Evolutionary conservation across 257 asterid genomes (phyloP).

Genomic region (Primulina eburnea): DNA sequence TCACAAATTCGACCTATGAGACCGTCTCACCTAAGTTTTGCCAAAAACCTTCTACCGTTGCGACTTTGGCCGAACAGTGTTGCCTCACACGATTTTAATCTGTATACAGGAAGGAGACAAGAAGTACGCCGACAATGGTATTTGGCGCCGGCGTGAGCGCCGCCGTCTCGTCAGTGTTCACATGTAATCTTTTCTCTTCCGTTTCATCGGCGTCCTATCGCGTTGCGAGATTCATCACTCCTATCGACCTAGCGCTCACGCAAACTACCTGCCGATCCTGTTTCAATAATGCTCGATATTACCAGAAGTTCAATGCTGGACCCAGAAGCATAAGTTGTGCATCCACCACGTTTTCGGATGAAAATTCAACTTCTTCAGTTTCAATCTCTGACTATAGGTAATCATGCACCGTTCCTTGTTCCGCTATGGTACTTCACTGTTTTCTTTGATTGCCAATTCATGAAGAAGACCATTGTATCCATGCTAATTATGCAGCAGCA

Average conservation of each 20-base stretch:
- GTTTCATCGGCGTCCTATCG: conserved; percentile 35
- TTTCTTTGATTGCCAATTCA: neutral
- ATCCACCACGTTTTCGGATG: conserved; percentile 38
- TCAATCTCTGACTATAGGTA: conserved; percentile 52
- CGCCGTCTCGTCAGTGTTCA: conserved; percentile 36
- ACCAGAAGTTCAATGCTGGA: conserved; percentile 27
- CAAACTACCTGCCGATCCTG: conserved; percentile 30
- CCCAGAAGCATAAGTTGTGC: conserved; percentile 39
- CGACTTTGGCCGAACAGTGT: too few relatives aligned
- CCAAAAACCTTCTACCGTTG: too few relatives aligned
- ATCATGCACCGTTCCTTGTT: conserved; percentile 15
- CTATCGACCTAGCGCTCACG: conserved; percentile 21
- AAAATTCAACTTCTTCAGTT: conserved; percentile 28
- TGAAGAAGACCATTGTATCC: too few relatives aligned
- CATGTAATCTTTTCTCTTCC: conserved; percentile 31
- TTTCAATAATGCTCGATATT: conserved; percentile 30
- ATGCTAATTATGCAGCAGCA: too few relatives aligned
- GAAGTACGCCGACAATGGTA: conserved; percentile 32
- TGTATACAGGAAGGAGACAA: neutral
- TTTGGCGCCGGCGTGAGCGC: conserved; percentile 33
- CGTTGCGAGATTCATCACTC: conserved; percentile 23
- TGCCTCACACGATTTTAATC: too few relatives aligned
- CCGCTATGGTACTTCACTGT: neutral
- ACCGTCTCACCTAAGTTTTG: too few relatives aligned
- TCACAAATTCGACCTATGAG: too few relatives aligned